phyloP scores from a whole-genome alignment of 805 yeast species.

The Lipomyces yamanashiensis region DNA sequence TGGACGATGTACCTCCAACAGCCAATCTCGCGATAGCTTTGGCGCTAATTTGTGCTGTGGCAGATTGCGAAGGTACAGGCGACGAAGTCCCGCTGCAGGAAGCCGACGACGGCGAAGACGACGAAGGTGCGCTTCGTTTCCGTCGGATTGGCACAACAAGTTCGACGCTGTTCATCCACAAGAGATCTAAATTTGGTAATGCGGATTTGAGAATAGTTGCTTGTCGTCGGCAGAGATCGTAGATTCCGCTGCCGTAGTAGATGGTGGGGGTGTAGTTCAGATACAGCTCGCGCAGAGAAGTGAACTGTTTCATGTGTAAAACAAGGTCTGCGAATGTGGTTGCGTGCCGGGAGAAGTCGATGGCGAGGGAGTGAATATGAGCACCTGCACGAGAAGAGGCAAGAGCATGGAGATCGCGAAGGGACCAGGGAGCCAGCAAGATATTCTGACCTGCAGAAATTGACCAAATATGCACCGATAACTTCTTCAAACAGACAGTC shows the following conservation, averaged over 20 bases:
- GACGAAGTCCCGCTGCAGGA: too few species aligned
- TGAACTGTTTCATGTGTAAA: slow-evolving; percentile 12
- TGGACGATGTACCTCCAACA: too few species aligned
- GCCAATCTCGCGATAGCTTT: not conserved
- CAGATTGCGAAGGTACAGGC: not conserved
- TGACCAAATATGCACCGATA: slow-evolving; percentile 35
- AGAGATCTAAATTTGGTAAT: slow-evolving; percentile 16
- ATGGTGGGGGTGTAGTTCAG: slow-evolving; percentile 33
- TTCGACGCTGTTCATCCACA: slow-evolving; percentile 36
- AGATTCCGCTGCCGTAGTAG: slow-evolving; percentile 33
- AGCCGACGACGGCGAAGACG: not conserved
- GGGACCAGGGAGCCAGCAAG: slow-evolving; percentile 33
- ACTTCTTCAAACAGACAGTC: slow-evolving; percentile 12
- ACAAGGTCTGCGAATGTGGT: slow-evolving; percentile 21
- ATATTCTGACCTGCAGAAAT: slow-evolving; percentile 21
- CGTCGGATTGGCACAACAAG: slow-evolving; percentile 25
- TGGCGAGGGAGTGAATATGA: slow-evolving; percentile 22
- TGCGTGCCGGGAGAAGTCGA: slow-evolving; percentile 29
- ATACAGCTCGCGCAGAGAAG: slow-evolving; percentile 13
- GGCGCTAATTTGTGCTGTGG: not conserved
- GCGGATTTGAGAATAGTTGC: slow-evolving; percentile 28
- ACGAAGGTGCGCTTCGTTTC: not conserved
- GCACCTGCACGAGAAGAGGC: slow-evolving; percentile 18
- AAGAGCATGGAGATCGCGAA: slow-evolving; percentile 10
- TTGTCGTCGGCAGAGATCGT: slow-evolving; percentile 28